Evolutionary conservation across 208 protist species (phyloP).

Genomic region (Crithidia bombi): DNA sequence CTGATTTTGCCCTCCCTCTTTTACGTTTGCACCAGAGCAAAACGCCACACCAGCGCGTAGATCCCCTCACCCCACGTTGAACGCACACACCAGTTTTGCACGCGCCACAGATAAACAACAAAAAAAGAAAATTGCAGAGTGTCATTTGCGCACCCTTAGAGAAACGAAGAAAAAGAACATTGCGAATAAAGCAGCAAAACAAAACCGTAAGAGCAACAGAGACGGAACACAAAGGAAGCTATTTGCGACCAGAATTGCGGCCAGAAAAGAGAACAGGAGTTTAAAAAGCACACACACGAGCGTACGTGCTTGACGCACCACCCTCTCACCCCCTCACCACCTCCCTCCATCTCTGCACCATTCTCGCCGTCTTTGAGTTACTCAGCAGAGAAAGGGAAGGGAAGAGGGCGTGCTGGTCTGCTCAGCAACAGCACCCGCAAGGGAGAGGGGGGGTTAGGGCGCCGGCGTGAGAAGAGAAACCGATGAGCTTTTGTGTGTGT

Average conservation of each 20-base stretch:
- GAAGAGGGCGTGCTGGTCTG: too few species aligned
- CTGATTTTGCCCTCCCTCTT: too few species aligned
- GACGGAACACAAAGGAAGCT: neutral
- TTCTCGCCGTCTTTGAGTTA: neutral
- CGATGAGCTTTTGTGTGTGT: too few species aligned
- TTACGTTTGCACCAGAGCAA: too few species aligned
- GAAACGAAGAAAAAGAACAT: slow-evolving; percentile 3
- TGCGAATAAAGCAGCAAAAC: slow-evolving; percentile 2
- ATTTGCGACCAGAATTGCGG: slow-evolving; percentile 17
- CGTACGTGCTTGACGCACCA: neutral
- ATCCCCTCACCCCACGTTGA: too few species aligned
- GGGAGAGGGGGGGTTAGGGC: too few species aligned
- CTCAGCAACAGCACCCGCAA: too few species aligned
- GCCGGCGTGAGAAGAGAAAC: too few species aligned
- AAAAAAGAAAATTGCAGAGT: slow-evolving; percentile 20
- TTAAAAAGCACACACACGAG: slow-evolving; percentile 5
- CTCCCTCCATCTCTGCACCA: neutral
- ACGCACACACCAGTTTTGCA: too few species aligned
- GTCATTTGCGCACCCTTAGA: slow-evolving; percentile 9
- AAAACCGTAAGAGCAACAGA: too few species aligned
- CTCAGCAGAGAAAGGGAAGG: neutral
- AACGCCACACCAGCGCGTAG: too few species aligned
- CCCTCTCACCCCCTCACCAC: neutral
- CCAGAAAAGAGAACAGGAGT: slow-evolving; percentile 5
- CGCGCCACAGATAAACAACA: neutral